These are phyloP conservation scores for Leishmania guyanensis DNA, from an alignment of 208 protist species.

Conservation along the genomic window DNA sequence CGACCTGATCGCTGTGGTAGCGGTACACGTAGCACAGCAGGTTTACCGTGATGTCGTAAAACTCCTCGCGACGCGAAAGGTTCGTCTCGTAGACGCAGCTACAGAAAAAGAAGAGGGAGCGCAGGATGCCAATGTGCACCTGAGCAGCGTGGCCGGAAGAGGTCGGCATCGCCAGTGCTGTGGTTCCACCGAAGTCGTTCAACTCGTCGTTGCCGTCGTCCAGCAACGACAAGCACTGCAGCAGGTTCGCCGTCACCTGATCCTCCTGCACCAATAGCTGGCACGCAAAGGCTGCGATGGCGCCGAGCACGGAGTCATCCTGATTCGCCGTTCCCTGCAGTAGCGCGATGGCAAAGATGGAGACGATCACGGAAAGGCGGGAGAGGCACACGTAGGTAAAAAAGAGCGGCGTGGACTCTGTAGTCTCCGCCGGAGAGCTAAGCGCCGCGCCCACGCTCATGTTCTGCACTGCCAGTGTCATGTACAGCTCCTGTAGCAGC, in stretches of 20 bases:
- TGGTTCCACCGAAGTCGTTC: conserved; percentile 5
- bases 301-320: conserved; percentile 53
- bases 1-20: conserved; percentile 72
- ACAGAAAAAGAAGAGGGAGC: conserved; percentile 88
- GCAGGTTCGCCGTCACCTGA: conserved; percentile 59
- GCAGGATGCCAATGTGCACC: conserved; percentile 76
- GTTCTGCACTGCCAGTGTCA: conserved; percentile 52
- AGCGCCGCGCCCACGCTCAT: conserved; percentile 26
- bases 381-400: conserved; percentile 82
- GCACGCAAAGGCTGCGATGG: conserved; percentile 65
- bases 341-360: conserved; percentile 77
- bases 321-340: conserved; percentile 43
- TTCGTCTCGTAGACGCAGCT: conserved; percentile 72
- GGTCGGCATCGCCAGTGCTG: conserved; percentile 4
- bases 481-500: conserved; percentile 36
- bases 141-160: conserved; percentile 12
- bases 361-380: conserved; percentile 83
- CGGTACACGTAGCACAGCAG: conserved; percentile 79
- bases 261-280: conserved; percentile 72
- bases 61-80: conserved; percentile 39
- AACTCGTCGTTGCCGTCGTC: conserved; percentile 17
- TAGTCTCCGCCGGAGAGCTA: conserved; percentile 1
- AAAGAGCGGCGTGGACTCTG: conserved; percentile 37
- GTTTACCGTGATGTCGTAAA: conserved; percentile 75
- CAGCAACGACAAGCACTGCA: conserved; percentile 65